These are phyloP conservation scores for Xylaria sp. DNA, from an alignment of 2,329 filamentous ascomycete species.

Conservation along the genomic window DNA sequence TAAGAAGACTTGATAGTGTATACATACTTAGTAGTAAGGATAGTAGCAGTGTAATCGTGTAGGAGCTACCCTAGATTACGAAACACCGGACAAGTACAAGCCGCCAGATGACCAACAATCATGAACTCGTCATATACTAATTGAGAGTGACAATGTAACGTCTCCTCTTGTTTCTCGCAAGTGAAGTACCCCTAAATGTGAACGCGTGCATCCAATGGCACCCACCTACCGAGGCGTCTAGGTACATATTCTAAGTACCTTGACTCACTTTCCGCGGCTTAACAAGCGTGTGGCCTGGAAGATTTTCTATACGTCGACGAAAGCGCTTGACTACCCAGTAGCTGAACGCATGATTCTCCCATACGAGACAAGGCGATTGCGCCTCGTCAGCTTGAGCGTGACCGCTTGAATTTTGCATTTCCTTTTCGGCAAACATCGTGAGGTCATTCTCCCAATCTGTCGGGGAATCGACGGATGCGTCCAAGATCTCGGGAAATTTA, in stretches of 20 bases:
- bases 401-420: conserved; percentile 19
- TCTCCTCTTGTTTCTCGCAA: conserved; percentile 30
- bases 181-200: not conserved
- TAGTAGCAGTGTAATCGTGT: not conserved
- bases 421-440: conserved; percentile 5
- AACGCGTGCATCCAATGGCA: not conserved
- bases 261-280: not conserved
- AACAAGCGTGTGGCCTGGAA: conserved; percentile 16
- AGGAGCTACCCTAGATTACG: not conserved
- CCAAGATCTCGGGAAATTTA: not conserved
- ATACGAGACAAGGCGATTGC: conserved; percentile 10
- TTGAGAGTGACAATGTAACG: conserved; percentile 35
- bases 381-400: conserved; percentile 23
- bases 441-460: conserved; percentile 26
- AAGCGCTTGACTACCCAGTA: conserved; percentile 12
- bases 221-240: not conserved
- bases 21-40: no score
- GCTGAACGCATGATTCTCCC: not conserved
- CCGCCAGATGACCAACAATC: not conserved
- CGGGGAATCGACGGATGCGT: conserved; percentile 25
- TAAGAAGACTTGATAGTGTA: not conserved
- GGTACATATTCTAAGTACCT: not conserved
- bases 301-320: conserved; percentile 10
- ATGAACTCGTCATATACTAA: conserved; percentile 7
- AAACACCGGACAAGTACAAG: not conserved